Percentiles rank a stretch among this genome's conserved stretches.
Evolutionary conservation across 768 basidiomycete genomes (phyloP).

Genomic region (Amanita muscaria): DNA sequence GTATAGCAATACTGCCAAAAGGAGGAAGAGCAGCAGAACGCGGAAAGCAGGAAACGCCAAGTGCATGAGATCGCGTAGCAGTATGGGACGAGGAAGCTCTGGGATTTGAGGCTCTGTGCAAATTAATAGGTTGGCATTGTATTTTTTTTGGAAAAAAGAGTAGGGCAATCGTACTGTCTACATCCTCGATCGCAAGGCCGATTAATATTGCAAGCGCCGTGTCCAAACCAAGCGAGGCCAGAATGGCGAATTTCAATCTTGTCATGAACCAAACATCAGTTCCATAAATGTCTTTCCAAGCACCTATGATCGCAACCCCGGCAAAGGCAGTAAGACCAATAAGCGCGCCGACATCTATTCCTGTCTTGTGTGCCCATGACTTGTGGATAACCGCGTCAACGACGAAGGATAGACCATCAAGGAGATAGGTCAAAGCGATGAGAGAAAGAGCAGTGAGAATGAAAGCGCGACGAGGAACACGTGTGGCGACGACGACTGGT

Average conservation of each 20-base stretch:
- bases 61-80: constrained; percentile 27
- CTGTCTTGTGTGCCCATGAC: constrained; percentile 54
- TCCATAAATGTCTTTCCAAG: constrained; percentile 72
- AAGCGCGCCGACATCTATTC: constrained; percentile 58
- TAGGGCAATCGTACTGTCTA: constrained; percentile 21
- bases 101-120: constrained; percentile 20
- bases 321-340: constrained; percentile 63
- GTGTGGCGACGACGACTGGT: constrained; percentile 63
- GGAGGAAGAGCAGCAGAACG: constrained; percentile 48
- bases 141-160: constrained; percentile 10
- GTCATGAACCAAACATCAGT: constrained; percentile 58
- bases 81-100: constrained; percentile 18
- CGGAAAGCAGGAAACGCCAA: constrained; percentile 54
- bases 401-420: constrained; percentile 71
- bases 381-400: constrained; percentile 55
- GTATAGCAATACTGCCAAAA: constrained; percentile 50
- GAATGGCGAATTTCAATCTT: constrained; percentile 46
- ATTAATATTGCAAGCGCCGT: constrained; percentile 49
- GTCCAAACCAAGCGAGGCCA: constrained; percentile 50
- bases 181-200: constrained; percentile 30
- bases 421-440: constrained; percentile 60
- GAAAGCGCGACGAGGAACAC: constrained; percentile 64
- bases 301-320: constrained; percentile 65
- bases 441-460: constrained; percentile 70
- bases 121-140: too few species aligned